A percentile compares a stretch with the other conserved stretches of the same genome.
These are phyloP conservation scores for Phlebiopsis gigantea DNA, from an alignment of 768 basidiomycete genomes.

Conservation along the genomic window DNA sequence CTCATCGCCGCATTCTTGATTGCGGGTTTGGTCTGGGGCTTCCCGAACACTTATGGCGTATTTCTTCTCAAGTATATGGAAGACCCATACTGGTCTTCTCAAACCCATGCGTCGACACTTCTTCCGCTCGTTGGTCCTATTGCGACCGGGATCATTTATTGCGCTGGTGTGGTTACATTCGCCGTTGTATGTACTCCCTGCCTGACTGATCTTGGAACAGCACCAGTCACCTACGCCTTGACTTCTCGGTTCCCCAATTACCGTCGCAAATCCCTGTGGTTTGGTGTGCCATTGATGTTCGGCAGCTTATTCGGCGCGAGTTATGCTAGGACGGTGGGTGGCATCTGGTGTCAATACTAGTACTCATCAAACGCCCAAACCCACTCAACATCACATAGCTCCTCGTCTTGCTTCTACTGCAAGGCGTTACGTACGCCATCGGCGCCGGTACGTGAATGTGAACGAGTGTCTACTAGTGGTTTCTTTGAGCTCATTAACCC, in stretches of 20 bases:
- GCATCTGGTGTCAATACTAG: neutral
- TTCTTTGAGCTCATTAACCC: neutral
- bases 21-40: constrained; percentile 25
- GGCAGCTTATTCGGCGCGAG: constrained; percentile 25
- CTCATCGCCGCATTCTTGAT: constrained; percentile 24
- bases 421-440: constrained; percentile 25
- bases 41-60: constrained; percentile 27
- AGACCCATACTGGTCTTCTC: constrained; percentile 16
- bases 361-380: neutral
- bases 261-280: constrained; percentile 18
- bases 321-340: constrained; percentile 13
- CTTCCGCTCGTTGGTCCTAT: constrained; percentile 25
- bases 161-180: constrained; percentile 12
- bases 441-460: constrained; percentile 20
- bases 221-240: constrained; percentile 22
- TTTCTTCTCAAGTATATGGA: constrained; percentile 24
- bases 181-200: neutral
- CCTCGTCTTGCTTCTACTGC: constrained; percentile 14
- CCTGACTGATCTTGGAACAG: constrained; percentile 1
- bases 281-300: constrained; percentile 20
- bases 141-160: constrained; percentile 26
- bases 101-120: constrained; percentile 13
- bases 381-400: neutral
- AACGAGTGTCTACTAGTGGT: neutral
- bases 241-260: constrained; percentile 21